Conservation (phyloP, 2,329 filamentous ascomycete genomes). For the Reticulascus tulasneorum region DNA sequence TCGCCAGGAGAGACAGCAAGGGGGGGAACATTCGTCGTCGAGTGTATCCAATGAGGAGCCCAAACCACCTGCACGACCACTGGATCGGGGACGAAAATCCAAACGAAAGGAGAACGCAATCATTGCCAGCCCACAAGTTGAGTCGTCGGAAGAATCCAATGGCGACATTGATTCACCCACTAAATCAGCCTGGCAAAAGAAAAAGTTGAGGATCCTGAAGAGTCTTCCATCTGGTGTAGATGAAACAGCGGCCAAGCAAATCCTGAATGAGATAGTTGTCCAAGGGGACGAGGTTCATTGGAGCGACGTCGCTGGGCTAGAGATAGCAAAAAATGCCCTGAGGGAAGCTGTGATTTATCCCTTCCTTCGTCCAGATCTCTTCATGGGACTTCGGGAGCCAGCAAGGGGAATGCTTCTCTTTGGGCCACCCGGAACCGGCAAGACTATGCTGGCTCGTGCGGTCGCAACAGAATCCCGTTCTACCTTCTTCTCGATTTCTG, state of each 20-base stretch:
- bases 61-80: background rate
- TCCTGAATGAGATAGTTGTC: conserved; percentile 93
- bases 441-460: conserved; percentile 93
- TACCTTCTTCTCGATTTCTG: conserved; percentile 96
- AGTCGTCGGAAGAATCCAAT: conserved; percentile 39
- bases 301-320: conserved; percentile 87
- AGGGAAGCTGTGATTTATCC: conserved; percentile 97
- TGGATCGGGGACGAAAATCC: conserved; percentile 7
- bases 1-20: background rate
- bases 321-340: conserved; percentile 83
- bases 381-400: conserved; percentile 91
- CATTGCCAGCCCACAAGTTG: conserved; percentile 42
- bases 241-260: conserved; percentile 77
- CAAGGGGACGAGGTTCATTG: conserved; percentile 93
- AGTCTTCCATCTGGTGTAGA: conserved; percentile 81
- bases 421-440: conserved; percentile 94
- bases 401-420: conserved; percentile 94
- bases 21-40: conserved; percentile 1
- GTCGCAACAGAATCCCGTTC: conserved; percentile 93
- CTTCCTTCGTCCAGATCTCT: conserved; percentile 89
- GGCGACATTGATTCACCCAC: conserved; percentile 30
- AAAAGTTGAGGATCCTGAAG: conserved; percentile 64
- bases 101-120: conserved; percentile 28
- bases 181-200: conserved; percentile 55
- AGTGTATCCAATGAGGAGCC: conserved; percentile 7